Evolutionary conservation across 2,329 filamentous ascomycete species (phyloP).

Genomic region (Tolypocladium paradoxum): DNA sequence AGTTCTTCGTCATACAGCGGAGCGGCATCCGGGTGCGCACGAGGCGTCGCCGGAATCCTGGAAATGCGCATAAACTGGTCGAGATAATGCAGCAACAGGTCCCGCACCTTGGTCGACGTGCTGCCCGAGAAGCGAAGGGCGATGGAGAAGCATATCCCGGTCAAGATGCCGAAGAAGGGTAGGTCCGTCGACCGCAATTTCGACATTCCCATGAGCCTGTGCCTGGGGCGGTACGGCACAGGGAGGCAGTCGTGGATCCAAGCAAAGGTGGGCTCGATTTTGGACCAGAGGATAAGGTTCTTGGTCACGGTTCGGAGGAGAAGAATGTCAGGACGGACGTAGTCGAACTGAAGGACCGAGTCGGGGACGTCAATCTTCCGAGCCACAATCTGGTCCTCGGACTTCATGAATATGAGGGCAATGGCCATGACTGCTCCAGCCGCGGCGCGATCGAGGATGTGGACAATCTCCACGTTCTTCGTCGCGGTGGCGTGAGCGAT

Average conservation of each 20-base stretch:
- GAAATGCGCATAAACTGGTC: constrained; percentile 78
- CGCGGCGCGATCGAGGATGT: constrained; percentile 85
- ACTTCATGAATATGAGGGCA: constrained; percentile 93
- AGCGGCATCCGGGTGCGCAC: constrained; percentile 15
- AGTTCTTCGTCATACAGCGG: constrained; percentile 72
- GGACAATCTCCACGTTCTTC: constrained; percentile 84
- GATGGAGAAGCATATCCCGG: constrained; percentile 75
- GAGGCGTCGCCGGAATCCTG: constrained; percentile 34
- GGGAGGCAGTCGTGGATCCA: constrained; percentile 76
- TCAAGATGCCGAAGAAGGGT: constrained; percentile 84
- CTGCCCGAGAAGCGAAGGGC: constrained; percentile 67
- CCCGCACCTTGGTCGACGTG: constrained; percentile 58
- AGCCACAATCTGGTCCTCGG: constrained; percentile 75
- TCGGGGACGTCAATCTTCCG: constrained; percentile 89
- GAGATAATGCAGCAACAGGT: constrained; percentile 73
- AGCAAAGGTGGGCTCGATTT: constrained; percentile 58
- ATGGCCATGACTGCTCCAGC: constrained; percentile 88
- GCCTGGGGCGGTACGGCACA: constrained; percentile 50
- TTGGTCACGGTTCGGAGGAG: constrained; percentile 80
- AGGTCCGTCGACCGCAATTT: constrained; percentile 71
- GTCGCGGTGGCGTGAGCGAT: constrained; percentile 76
- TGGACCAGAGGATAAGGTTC: constrained; percentile 87
- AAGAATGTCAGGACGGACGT: constrained; percentile 86
- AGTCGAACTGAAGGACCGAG: constrained; percentile 85
- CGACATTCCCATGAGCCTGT: constrained; percentile 47